Conservation (phyloP, 1,284 basidiomycete species). For the Cutaneotrichosporon sp. region DNA sequence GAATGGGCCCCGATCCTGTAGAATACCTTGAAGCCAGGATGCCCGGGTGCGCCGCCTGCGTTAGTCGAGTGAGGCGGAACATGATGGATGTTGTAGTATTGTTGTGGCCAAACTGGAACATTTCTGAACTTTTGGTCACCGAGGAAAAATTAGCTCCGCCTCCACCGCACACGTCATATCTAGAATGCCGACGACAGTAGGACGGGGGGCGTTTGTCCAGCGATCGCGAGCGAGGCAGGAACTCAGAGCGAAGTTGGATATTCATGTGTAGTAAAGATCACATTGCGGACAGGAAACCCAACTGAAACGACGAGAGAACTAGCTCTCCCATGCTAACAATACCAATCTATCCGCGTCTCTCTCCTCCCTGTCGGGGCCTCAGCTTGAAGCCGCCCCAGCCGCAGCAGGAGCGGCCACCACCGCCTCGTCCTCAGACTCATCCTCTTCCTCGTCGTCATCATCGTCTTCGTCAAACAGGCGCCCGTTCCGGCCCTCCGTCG, state of each 20-base stretch:
- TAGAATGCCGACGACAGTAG: no score
- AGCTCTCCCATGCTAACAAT: conserved; percentile 2
- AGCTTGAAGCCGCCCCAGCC: no score
- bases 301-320: background rate
- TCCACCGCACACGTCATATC: no score
- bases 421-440: conserved; percentile 39
- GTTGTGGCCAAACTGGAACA: background rate
- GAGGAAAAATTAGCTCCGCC: background rate
- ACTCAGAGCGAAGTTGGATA: no score
- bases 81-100: background rate
- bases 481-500: conserved; percentile 20
- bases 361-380: no score
- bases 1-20: background rate
- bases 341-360: conserved; percentile 2
- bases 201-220: no score
- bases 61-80: background rate
- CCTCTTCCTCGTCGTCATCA: conserved; percentile 33
- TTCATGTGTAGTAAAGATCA: background rate
- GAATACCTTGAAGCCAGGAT: background rate
- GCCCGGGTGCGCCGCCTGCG: background rate
- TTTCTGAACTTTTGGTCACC: background rate
- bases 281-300: background rate
- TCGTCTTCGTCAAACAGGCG: conserved; percentile 38
- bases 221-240: no score
- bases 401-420: background rate